Evolutionary conservation across 2,329 filamentous ascomycete genomes (phyloP), one percentile per base, ranked within the genome.

Genomic region (Pseudocercospora vitis): DNA sequence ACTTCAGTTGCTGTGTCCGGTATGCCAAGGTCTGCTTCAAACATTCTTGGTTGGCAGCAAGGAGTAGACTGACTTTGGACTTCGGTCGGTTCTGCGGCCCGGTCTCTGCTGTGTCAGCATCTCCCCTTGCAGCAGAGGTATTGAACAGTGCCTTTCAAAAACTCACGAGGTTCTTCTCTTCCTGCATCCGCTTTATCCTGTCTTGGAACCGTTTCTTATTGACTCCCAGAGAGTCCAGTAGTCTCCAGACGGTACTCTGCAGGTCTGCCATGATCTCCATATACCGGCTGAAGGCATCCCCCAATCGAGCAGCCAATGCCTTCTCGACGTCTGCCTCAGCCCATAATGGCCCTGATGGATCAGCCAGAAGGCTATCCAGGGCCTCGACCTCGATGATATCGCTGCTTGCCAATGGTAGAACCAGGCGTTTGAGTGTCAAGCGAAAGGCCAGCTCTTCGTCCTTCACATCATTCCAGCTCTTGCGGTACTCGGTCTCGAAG

Each of bases 381-480:
- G 39, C 26, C 1, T 46, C 40, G 4, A 7, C 9, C 8, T 37
- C 48, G 4, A 52, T 19, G 8, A 26, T 16, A 4, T 39, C 21
- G 7, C 31, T 39, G 8, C 19, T 8, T 5, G 48, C 21, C 11
- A 55, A 19, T 2, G 53, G 53, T 29, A 11, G 7, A 9, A 58
- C 37, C 5, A 58, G 46, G 18, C 18, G 35, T 12, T 45, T 39
- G 7, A 57, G 7, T 19, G 35, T 28, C 7, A 44, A 32, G 3
- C 24, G 18, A 16, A 50, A 57, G n/a, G 37, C 12, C n/a, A 51
- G n/a, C n/a, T 57, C 21, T 14, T 54, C 51, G 26, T 55, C 47
- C 45, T 52, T 55, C 23, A 57, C 28, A 9, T 54, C 46, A 29
- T 51, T 50, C 47, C 39, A 46, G 16, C 21, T 9, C 28, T 51